Evolutionary conservation across 192 early-diverging fungal genomes (phyloP).

Genomic region (Coemansia sp.): DNA sequence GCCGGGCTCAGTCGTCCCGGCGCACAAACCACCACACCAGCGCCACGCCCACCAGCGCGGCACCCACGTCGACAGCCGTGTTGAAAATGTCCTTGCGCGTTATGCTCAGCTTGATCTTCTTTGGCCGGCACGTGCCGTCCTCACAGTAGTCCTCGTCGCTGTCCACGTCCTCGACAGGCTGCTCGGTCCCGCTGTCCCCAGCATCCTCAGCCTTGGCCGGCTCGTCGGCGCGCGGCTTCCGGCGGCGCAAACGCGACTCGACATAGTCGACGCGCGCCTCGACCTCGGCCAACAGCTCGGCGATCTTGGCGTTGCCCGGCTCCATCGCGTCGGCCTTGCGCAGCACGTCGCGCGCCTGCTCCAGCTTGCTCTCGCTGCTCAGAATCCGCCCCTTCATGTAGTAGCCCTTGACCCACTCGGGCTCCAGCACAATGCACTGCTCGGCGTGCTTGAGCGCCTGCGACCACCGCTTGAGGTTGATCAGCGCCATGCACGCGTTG

Average conservation of each 20-base stretch:
- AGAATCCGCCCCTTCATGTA: constrained; percentile 51
- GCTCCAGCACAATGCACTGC: constrained; percentile 51
- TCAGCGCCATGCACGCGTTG: constrained; percentile 50
- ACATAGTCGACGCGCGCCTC: constrained; percentile 46
- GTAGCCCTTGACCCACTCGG: constrained; percentile 50
- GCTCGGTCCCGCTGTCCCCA: constrained; percentile 24
- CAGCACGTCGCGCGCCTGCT: constrained; percentile 30
- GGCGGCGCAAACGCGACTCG: constrained; percentile 35
- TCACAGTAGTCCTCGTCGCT: constrained; percentile 49
- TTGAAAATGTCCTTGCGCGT: constrained; percentile 36
- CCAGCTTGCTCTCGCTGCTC: constrained; percentile 49
- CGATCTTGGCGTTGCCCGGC: constrained; percentile 32
- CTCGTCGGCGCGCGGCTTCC: constrained; percentile 20
- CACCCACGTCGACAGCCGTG: constrained; percentile 31
- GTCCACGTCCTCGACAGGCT: constrained; percentile 40
- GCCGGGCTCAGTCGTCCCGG: background rate
- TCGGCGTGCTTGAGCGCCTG: constrained; percentile 53
- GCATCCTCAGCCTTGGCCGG: constrained; percentile 1
- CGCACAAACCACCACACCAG: constrained; percentile 42
- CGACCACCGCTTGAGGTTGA: constrained; percentile 41
- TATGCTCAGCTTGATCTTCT: constrained; percentile 39
- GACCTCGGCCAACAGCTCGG: constrained; percentile 39
- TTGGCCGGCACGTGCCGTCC: constrained; percentile 37
- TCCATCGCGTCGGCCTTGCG: constrained; percentile 35
- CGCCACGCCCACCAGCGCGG: constrained; percentile 32